Percentiles rank a stretch among this genome's conserved stretches.
Evolutionary conservation across 306 rosid species (phyloP).

Genomic region (Pterocarpus macrocarpus): DNA sequence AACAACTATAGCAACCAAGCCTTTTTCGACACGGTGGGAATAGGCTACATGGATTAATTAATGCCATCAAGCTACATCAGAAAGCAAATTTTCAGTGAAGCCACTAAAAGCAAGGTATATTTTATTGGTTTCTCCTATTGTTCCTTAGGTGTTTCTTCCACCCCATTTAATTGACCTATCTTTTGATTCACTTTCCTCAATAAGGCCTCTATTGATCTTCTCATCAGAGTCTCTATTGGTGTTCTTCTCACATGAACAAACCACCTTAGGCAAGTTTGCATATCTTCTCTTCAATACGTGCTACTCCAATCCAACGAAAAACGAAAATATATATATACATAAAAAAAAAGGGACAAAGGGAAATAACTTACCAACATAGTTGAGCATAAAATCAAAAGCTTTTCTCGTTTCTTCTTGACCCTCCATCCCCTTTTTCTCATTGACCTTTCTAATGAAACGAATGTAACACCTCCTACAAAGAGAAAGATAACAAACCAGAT

Average conservation of each 20-base stretch:
- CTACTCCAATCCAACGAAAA: conserved; percentile 27
- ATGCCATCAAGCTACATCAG: neutral
- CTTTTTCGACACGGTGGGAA: neutral
- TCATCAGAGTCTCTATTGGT: neutral
- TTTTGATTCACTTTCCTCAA: neutral
- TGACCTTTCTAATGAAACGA: conserved; percentile 87
- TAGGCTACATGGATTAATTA: neutral
- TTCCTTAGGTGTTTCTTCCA: neutral
- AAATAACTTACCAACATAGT: conserved; percentile 77
- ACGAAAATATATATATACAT: neutral
- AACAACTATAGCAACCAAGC: neutral
- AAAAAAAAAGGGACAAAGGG: conserved; percentile 30
- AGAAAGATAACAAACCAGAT: conserved; percentile 42
- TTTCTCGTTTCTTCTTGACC: conserved; percentile 99
- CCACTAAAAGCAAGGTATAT: neutral
- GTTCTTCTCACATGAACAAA: conserved; percentile 16
- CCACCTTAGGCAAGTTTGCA: conserved; percentile 7
- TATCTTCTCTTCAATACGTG: conserved; percentile 26
- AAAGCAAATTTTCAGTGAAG: conserved; percentile 25
- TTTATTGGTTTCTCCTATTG: conserved; percentile 22
- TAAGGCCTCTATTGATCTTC: conserved; percentile 13
- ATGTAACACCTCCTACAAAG: conserved; percentile 88
- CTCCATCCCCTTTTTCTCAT: conserved; percentile 87
- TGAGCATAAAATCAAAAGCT: conserved; percentile 98
- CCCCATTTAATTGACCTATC: conserved; percentile 6